These are phyloP conservation scores for Wickerhamomyces silvicola DNA, from an alignment of 805 yeast genomes.

Conservation along the genomic window DNA sequence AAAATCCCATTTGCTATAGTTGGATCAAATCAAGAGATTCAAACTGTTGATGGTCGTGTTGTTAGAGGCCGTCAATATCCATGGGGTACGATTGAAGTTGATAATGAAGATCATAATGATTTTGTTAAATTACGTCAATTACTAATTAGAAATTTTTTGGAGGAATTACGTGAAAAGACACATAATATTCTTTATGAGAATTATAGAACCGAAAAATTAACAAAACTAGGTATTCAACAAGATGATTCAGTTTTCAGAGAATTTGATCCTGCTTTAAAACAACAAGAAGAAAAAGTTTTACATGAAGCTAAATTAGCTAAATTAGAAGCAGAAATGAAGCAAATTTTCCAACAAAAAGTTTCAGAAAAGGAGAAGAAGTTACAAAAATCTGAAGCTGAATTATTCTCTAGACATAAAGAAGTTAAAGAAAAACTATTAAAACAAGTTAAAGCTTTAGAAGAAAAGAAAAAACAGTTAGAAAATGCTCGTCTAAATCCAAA, in stretches of 20 bases:
- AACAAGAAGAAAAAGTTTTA: slow-evolving; percentile 86
- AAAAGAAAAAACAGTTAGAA: slow-evolving; percentile 78
- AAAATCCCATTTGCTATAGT: slow-evolving; percentile 90
- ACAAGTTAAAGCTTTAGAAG: slow-evolving; percentile 86
- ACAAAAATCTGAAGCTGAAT: slow-evolving; percentile 94
- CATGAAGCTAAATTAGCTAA: slow-evolving; percentile 92
- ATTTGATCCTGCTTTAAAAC: slow-evolving; percentile 86
- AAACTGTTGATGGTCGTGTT: slow-evolving; percentile 61
- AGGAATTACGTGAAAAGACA: slow-evolving; percentile 88
- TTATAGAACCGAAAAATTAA: slow-evolving; percentile 80
- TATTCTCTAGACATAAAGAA: slow-evolving; percentile 91
- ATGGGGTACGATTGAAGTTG: slow-evolving; percentile 96
- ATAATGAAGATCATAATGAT: slow-evolving; percentile 90
- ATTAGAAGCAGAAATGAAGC: slow-evolving; percentile 95
- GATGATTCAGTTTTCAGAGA: slow-evolving; percentile 91
- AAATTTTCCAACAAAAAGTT: slow-evolving; percentile 93
- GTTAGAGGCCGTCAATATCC: slow-evolving; percentile 94
- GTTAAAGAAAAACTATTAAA: slow-evolving; percentile 90
- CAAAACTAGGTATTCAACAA: slow-evolving; percentile 80
- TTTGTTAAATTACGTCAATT: slow-evolving; percentile 84
- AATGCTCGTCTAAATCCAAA: slow-evolving; percentile 44
- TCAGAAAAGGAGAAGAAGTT: slow-evolving; percentile 94
- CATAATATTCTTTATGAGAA: slow-evolving; percentile 71
- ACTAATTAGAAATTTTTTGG: slow-evolving; percentile 83
- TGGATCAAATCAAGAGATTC: slow-evolving; percentile 75